A percentile compares a stretch with the other conserved stretches of the same genome.
These are phyloP conservation scores for Trichophaea hybrida DNA, from an alignment of 2,329 filamentous ascomycete species.

Conservation along the genomic window DNA sequence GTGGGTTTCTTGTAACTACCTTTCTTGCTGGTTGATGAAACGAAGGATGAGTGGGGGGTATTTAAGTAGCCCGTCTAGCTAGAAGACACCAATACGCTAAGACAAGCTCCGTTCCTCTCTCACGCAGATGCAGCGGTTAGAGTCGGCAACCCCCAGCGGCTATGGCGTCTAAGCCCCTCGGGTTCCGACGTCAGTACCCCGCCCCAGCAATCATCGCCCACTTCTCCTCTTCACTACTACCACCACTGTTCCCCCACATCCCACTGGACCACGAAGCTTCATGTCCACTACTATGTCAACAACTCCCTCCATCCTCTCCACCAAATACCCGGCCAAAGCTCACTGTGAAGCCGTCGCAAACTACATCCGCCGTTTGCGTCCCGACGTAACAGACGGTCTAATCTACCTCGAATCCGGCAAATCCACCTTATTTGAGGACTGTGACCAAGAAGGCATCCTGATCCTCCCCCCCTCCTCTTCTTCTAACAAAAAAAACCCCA, in stretches of 20 bases:
- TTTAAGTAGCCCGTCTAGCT: no score
- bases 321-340: conserved; percentile 54
- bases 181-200: background rate
- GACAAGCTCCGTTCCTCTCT: no score
- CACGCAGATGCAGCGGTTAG: no score
- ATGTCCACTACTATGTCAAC: background rate
- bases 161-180: background rate
- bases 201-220: background rate
- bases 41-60: no score
- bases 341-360: conserved; percentile 76
- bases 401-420: conserved; percentile 59
- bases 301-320: conserved; percentile 10
- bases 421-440: conserved; percentile 67
- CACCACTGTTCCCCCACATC: background rate
- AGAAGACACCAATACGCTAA: no score
- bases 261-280: background rate
- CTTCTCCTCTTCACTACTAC: background rate
- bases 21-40: background rate
- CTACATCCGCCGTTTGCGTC: conserved; percentile 52
- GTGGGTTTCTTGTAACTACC: background rate
- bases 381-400: conserved; percentile 36
- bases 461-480: conserved; percentile 24
- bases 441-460: conserved; percentile 35
- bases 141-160: no score
- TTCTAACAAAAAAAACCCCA: no score